These are phyloP conservation scores for Beverwykella pulmonaria DNA, from an alignment of 495 filamentous ascomycete genomes.

Conservation along the genomic window DNA sequence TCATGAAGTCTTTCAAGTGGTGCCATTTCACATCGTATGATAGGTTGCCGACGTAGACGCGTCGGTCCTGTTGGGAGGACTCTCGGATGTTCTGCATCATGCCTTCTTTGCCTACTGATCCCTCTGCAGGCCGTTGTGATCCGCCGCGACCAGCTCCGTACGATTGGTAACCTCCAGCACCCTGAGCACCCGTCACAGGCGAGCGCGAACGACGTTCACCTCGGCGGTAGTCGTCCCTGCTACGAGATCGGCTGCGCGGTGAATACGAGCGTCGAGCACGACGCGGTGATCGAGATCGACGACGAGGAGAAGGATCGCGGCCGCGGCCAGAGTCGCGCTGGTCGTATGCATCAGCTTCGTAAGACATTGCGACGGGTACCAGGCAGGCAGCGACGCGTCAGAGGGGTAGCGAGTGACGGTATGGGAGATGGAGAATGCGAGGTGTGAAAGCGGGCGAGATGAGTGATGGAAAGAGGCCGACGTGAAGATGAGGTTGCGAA, in stretches of 20 bases:
- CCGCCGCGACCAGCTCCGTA: constrained; percentile 63
- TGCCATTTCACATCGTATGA: constrained; percentile 99
- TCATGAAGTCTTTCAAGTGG: constrained; percentile 99
- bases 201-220: constrained; percentile 78
- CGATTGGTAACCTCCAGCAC: constrained; percentile 64
- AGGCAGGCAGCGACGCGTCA: constrained; percentile 6
- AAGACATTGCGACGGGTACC: constrained; percentile 27
- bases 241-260: constrained; percentile 88
- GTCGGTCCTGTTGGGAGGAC: constrained; percentile 95
- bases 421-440: constrained; percentile 4
- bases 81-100: constrained; percentile 95
- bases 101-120: constrained; percentile 82
- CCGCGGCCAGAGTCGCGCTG: constrained; percentile 83
- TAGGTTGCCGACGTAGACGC: constrained; percentile 98
- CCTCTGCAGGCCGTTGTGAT: constrained; percentile 76
- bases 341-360: constrained; percentile 34
- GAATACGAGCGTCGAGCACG: constrained; percentile 85
- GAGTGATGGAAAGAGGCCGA: constrained; percentile 1
- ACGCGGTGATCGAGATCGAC: constrained; percentile 78
- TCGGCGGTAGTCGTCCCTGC: constrained; percentile 84
- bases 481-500: background rate
- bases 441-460: background rate
- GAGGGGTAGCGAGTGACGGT: background rate
- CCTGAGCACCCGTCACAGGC: constrained; percentile 77
- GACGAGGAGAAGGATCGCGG: constrained; percentile 74